Base-by-base conservation (phyloP, 2,329 filamentous ascomycete genomes). In the Ophiostoma himal-ulmi region DNA sequence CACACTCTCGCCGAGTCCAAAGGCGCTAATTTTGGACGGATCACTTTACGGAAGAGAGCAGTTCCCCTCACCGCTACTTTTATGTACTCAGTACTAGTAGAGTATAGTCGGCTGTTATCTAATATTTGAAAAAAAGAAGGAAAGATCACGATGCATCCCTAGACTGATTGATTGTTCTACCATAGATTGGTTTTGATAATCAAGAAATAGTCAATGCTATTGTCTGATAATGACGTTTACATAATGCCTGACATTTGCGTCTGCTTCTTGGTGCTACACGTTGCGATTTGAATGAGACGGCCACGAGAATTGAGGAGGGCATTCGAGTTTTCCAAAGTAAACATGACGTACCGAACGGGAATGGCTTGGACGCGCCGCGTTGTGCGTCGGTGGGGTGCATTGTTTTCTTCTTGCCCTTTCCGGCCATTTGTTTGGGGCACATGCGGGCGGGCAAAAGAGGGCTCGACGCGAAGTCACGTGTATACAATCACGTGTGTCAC, bases 391-490 rank as follows among this genome's bases (percentile, higher is more conserved):
- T 67, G 65, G 65, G 65, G 65, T 67, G n/a, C 37, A 11, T 67
- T 67, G 65, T 67, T 48, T 67, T 67, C n/a, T 67, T 67, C 13
- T 44, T 67, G 65, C 65, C 65, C 11, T 26, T 67, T 67, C 11
- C 65, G 22, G 65, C 36, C n/a, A 36, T 52, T 68, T 20, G 65
- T 10, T 48, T 22, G 65, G 48, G 69, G 34, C n/a, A 14, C n/a
- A 34, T 54, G 22, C 64, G 52, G 52, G 52, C 52, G 14, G n/a
- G 44, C 41, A 7, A 20, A 48, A 17, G 17, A 48, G 44, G 44
- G 44, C 44, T n/a, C 30, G 34, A 64, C 69, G 69, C 69, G 69
- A 22, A n/a, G 65, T 70, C 69, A 70, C 69, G 69, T 70, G 60
- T 64, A 20, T 52, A 14, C 3, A 5, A 5, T 68, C 62, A 62